Conservation (phyloP, 1,284 basidiomycete genomes). For the Rhodotorula sp. region DNA sequence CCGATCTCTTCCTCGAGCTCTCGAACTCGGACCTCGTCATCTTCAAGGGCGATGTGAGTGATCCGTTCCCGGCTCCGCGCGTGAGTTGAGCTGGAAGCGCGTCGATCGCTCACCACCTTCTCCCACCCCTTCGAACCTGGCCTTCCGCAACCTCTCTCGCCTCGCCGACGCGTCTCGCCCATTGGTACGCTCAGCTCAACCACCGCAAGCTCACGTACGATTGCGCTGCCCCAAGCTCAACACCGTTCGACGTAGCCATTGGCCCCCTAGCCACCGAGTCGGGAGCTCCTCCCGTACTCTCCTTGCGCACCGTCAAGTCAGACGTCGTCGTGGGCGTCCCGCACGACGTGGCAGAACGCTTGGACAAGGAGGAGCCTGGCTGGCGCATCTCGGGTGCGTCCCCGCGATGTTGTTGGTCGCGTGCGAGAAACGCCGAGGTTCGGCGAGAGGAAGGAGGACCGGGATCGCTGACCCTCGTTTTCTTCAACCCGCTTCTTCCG, state of each 20-base stretch:
- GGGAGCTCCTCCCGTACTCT: slow-evolving; percentile 72
- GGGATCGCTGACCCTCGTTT: no score
- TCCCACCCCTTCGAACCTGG: neutral
- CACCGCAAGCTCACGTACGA: slow-evolving; percentile 73
- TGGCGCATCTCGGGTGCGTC: slow-evolving; percentile 77
- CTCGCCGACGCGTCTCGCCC: neutral
- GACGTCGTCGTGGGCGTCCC: slow-evolving; percentile 66
- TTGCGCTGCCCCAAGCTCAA: slow-evolving; percentile 85
- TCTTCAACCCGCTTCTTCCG: neutral
- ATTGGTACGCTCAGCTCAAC: neutral
- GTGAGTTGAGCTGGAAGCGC: neutral
- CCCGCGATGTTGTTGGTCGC: neutral
- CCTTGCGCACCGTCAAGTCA: slow-evolving; percentile 78
- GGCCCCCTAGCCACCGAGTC: slow-evolving; percentile 86
- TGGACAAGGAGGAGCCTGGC: slow-evolving; percentile 84
- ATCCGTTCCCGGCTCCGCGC: neutral
- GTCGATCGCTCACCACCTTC: neutral
- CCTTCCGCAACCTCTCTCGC: neutral
- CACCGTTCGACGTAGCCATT: slow-evolving; percentile 87
- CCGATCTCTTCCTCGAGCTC: slow-evolving; percentile 90
- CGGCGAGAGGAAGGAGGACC: no score
- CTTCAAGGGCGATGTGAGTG: slow-evolving; percentile 13
- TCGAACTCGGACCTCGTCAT: slow-evolving; percentile 80
- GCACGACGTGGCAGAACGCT: slow-evolving; percentile 64
- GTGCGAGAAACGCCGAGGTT: no score